Evolutionary conservation across 2,329 filamentous ascomycete genomes (phyloP), one percentile per base, ranked within the genome.

Genomic region (Ophiostoma ips): DNA sequence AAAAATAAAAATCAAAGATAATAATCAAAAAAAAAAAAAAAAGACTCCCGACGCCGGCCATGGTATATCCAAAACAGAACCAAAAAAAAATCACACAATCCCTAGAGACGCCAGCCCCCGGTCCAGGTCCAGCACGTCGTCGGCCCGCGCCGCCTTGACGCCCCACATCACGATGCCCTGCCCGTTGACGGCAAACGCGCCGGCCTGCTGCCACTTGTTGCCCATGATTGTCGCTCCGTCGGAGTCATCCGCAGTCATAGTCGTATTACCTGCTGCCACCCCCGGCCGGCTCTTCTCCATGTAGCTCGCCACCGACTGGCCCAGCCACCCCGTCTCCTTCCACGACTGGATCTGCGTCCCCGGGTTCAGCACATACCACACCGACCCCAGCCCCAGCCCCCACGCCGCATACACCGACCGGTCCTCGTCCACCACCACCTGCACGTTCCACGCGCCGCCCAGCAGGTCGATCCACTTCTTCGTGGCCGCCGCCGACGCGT

Each of bases 401-500:
- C 75, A 80, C 11, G 73, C 68, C 2, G 76, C 74, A 57, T 81
- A 80, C 34, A 78, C 58, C 53, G 71, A 67, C 52, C 76, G 70
- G 52, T 73, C 69, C 57, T 76, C 70, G 62, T 80, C 76, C 50
- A 78, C 62, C 50, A 80, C 61, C 3, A 80, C 61, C 54, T 73
- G 67, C 30, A 79, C 68, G 59, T 68, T 70, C 72, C 76, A 76
- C 13, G 73, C 65, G 52, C 76, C 76, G 59, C 76, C 76, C 12
- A 80, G 61, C 16, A 77, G 65, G 55, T 75, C 71, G 43, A 77
- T 58, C 76, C 76, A 80, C 55, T 73, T 73, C 35, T 67, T 62
- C 1, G 77, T 80, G 30, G 77, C 75, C 19, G 68, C 64, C 4
- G 66, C 61, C 9, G 76, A 79, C 36, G 76, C 73, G 63, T 81